Conservation (phyloP, 306 rosid genomes). For the Crataegus laevigata region DNA sequence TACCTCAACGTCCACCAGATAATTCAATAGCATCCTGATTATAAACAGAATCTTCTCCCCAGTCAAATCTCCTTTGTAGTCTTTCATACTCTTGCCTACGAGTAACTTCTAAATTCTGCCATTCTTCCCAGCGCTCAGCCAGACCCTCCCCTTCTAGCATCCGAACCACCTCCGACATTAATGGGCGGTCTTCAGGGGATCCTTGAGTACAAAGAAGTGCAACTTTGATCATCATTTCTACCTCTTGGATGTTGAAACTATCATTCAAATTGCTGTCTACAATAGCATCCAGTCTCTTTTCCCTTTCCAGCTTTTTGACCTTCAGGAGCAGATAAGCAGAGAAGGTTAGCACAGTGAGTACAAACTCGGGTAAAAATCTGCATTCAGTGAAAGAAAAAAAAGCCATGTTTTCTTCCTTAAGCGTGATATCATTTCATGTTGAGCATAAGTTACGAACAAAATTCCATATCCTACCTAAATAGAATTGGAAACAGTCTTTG, state of each 20-base stretch:
- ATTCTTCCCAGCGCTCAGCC: slow-evolving; percentile 98
- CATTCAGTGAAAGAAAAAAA: not conserved
- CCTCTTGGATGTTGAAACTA: slow-evolving; percentile 62
- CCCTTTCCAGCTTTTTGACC: slow-evolving; percentile 96
- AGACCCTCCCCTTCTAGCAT: slow-evolving; percentile 99
- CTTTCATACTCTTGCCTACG: slow-evolving; percentile 88
- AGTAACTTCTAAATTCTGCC: slow-evolving; percentile 87
- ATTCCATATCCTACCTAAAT: not conserved
- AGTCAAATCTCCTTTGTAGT: slow-evolving; percentile 87
- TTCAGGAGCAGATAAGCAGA: slow-evolving; percentile 17
- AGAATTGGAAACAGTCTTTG: not conserved
- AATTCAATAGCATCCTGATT: slow-evolving; percentile 89
- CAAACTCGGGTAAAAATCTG: not conserved
- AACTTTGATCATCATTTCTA: slow-evolving; percentile 90
- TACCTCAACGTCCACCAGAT: slow-evolving; percentile 82
- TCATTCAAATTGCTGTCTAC: slow-evolving; percentile 68
- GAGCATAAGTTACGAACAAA: not conserved
- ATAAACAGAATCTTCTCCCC: slow-evolving; percentile 91
- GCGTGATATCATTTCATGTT: not conserved
- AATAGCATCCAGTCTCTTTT: slow-evolving; percentile 63
- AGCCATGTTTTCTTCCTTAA: not conserved
- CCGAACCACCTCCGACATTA: slow-evolving; percentile 93
- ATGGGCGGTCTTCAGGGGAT: slow-evolving; percentile 90
- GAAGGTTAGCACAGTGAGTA: slow-evolving; percentile 5
- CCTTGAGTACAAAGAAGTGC: slow-evolving; percentile 95